Evolutionary conservation across 768 basidiomycete genomes (phyloP).

Genomic region (Hydnum rufescens): DNA sequence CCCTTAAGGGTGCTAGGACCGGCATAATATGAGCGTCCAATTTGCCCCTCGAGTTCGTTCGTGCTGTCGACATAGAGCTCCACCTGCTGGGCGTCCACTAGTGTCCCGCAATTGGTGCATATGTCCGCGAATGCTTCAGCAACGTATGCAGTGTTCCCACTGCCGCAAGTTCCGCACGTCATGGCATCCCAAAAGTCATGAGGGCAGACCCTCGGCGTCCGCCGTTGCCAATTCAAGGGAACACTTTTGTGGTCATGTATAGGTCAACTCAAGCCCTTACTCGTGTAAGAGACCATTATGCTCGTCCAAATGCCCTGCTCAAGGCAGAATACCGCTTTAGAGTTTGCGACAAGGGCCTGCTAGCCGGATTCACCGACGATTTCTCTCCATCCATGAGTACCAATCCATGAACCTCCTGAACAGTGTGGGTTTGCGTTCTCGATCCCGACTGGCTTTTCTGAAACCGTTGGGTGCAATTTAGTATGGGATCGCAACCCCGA

Average conservation of each 20-base stretch:
- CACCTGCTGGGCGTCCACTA: conserved; percentile 31
- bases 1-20: not conserved
- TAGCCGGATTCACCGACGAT: conserved; percentile 76
- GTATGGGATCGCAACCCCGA: conserved; percentile 94
- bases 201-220: too few species aligned
- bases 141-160: conserved; percentile 31
- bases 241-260: too few species aligned
- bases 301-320: too few species aligned
- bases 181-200: too few species aligned
- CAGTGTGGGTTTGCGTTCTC: conserved; percentile 9
- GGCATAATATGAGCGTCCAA: not conserved
- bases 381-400: conserved; percentile 94
- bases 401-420: conserved; percentile 91
- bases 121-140: conserved; percentile 39
- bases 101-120: conserved; percentile 53
- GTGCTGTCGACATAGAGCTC: too few species aligned
- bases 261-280: too few species aligned
- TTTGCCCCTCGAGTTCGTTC: not conserved
- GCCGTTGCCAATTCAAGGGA: too few species aligned
- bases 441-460: conserved; percentile 2
- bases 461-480: conserved; percentile 18
- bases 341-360: too few species aligned
- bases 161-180: conserved; percentile 16
- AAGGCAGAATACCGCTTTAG: too few species aligned
- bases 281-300: too few species aligned